Evolutionary conservation across 108 stramenopile species (phyloP).

Genomic region (Nitzschia sp.): DNA sequence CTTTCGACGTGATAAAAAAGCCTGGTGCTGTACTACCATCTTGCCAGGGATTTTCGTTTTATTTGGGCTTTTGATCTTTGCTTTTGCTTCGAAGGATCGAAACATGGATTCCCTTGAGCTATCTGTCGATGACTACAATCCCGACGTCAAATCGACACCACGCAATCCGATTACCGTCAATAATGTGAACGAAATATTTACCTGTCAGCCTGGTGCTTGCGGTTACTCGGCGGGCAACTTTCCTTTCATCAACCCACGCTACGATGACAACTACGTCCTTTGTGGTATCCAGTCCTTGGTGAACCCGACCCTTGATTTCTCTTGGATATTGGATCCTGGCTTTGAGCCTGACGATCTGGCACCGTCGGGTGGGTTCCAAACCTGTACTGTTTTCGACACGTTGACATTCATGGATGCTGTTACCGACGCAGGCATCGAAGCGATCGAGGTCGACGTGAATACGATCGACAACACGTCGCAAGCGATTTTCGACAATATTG

Average conservation of each 20-base stretch:
- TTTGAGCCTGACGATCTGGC: neutral
- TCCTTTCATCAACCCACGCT: slow-evolving; percentile 18
- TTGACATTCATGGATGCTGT: slow-evolving; percentile 24
- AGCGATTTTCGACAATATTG: slow-evolving; percentile 9
- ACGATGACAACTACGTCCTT: slow-evolving; percentile 52
- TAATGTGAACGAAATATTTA: slow-evolving; percentile 29
- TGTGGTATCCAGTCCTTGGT: slow-evolving; percentile 41
- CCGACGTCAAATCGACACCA: slow-evolving; percentile 33
- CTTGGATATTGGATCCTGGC: neutral
- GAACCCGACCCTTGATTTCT: neutral
- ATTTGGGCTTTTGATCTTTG: slow-evolving; percentile 65
- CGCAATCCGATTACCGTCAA: slow-evolving; percentile 80
- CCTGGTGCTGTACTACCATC: slow-evolving; percentile 81
- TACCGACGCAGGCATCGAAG: slow-evolving; percentile 28
- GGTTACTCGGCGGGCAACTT: slow-evolving; percentile 24
- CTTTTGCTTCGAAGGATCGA: slow-evolving; percentile 29
- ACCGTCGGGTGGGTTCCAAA: neutral
- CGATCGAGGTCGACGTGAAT: slow-evolving; percentile 5
- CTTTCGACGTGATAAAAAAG: slow-evolving; percentile 87
- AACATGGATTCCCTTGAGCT: slow-evolving; percentile 47
- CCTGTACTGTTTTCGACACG: neutral
- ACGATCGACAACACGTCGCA: slow-evolving; percentile 5
- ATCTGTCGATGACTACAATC: slow-evolving; percentile 61
- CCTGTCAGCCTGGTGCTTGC: slow-evolving; percentile 71
- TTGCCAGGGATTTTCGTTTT: slow-evolving; percentile 64